Percentiles rank a stretch among this genome's conserved stretches.
These are phyloP conservation scores for Lolium rigidum DNA, from an alignment of 176 grass and related monocot species.

Conservation along the genomic window DNA sequence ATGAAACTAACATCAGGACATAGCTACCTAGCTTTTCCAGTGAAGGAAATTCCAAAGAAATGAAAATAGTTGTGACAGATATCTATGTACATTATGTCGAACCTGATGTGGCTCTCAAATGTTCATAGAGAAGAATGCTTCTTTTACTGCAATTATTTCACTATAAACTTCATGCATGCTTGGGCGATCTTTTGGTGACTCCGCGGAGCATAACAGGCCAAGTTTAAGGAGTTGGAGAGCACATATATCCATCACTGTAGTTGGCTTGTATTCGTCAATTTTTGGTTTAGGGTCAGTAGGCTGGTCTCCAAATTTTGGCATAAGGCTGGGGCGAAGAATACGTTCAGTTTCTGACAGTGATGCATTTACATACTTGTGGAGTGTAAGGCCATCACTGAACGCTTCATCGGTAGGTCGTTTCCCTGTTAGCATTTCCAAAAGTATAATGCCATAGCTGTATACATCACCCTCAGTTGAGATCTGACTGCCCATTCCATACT, in stretches of 20 bases:
- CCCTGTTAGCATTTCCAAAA: constrained; percentile 10
- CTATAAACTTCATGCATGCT: constrained; percentile 22
- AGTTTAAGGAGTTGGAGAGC: constrained; percentile 36
- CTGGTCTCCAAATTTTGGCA: background rate
- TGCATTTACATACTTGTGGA: constrained; percentile 7
- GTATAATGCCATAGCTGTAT: constrained; percentile 27
- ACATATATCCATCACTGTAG: constrained; percentile 11
- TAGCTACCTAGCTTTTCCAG: too few species aligned
- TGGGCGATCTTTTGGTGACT: constrained; percentile 35
- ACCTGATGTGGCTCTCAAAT: background rate
- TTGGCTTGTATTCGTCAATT: background rate
- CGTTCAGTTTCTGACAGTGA: constrained; percentile 16
- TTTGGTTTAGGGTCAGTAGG: background rate
- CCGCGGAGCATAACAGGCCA: constrained; percentile 28
- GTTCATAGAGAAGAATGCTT: constrained; percentile 10
- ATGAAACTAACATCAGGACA: too few species aligned
- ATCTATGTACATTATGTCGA: background rate
- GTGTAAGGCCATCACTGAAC: background rate
- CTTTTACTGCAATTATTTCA: constrained; percentile 27
- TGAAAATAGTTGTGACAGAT: too few species aligned
- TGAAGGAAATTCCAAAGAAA: too few species aligned
- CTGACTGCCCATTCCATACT: constrained; percentile 21
- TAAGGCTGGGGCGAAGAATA: constrained; percentile 16
- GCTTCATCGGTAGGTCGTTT: background rate
- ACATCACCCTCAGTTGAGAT: constrained; percentile 37